A percentile compares a stretch with the other conserved stretches of the same genome.
phyloP scores from a whole-genome alignment of 2,329 filamentous ascomycete species.

The Grosmannia penicillata region DNA sequence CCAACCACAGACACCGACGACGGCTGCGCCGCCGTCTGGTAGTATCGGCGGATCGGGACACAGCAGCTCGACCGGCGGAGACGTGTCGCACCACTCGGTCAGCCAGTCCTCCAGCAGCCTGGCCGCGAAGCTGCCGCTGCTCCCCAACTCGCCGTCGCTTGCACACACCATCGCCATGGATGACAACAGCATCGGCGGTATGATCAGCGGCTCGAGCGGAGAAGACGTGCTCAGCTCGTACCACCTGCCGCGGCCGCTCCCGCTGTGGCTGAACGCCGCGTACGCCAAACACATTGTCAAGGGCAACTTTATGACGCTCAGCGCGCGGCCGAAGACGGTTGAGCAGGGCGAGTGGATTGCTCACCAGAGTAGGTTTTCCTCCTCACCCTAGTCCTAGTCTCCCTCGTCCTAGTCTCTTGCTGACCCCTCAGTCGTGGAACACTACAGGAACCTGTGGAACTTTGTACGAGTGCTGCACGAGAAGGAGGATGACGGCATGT shows the following conservation, averaged over 20 bases:
- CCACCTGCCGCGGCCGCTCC: slow-evolving; percentile 51
- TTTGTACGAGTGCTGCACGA: slow-evolving; percentile 84
- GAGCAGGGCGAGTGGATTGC: slow-evolving; percentile 93
- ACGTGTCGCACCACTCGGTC: slow-evolving; percentile 30
- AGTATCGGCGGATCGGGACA: no score
- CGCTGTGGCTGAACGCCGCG: slow-evolving; percentile 60
- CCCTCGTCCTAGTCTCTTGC: neutral
- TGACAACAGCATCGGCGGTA: slow-evolving; percentile 27
- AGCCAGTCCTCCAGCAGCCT: slow-evolving; percentile 35
- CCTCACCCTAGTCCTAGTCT: neutral
- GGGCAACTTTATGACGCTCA: slow-evolving; percentile 94
- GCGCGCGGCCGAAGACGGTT: slow-evolving; percentile 81
- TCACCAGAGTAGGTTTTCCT: slow-evolving; percentile 58
- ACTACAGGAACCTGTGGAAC: slow-evolving; percentile 76
- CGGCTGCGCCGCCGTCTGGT: slow-evolving; percentile 1
- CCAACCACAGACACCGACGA: slow-evolving; percentile 24
- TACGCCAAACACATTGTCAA: slow-evolving; percentile 83
- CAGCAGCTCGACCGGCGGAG: slow-evolving; percentile 1
- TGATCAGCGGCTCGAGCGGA: neutral
- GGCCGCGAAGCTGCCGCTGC: slow-evolving; percentile 44
- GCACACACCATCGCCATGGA: slow-evolving; percentile 56
- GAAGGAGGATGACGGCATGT: slow-evolving; percentile 60
- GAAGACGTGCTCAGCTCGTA: slow-evolving; percentile 45
- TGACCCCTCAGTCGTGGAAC: slow-evolving; percentile 63
- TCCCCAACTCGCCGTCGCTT: slow-evolving; percentile 49